phyloP scores from a whole-genome alignment of 2,329 filamentous ascomycete genomes.

The Cladosporium sphaerospermum region DNA sequence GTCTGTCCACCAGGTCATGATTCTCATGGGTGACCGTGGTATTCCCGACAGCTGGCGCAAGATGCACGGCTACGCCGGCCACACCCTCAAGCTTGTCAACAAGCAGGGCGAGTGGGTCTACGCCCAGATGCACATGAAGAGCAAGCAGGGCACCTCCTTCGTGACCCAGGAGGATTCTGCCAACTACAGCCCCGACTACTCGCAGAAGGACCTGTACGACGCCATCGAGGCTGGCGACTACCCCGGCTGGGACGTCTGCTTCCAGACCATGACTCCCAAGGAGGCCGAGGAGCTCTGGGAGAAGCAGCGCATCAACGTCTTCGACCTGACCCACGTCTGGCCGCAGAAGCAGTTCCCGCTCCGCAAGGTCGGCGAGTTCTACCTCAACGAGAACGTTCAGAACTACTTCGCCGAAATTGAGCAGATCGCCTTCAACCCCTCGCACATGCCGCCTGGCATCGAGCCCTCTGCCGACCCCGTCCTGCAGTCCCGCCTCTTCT shows the following conservation, averaged over 20 bases:
- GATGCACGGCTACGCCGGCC: slow-evolving; percentile 51
- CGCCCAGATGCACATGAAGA: slow-evolving; percentile 48
- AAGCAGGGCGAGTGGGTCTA: slow-evolving; percentile 50
- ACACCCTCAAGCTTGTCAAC: slow-evolving; percentile 50
- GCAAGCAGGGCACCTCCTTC: slow-evolving; percentile 47
- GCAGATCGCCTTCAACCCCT: slow-evolving; percentile 63
- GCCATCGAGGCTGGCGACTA: slow-evolving; percentile 49
- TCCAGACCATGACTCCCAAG: slow-evolving; percentile 49
- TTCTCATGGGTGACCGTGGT: slow-evolving; percentile 50
- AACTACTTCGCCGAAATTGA: slow-evolving; percentile 64
- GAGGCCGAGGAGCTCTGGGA: slow-evolving; percentile 48
- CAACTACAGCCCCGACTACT: slow-evolving; percentile 47
- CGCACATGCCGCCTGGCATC: slow-evolving; percentile 60
- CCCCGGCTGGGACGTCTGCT: slow-evolving; percentile 46
- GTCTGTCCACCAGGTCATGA: slow-evolving; percentile 48
- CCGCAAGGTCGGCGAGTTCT: slow-evolving; percentile 48
- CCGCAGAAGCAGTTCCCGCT: slow-evolving; percentile 48
- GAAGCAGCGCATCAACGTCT: slow-evolving; percentile 49
- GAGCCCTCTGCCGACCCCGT: slow-evolving; percentile 66
- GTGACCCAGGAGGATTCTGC: slow-evolving; percentile 47
- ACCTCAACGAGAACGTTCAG: slow-evolving; percentile 49
- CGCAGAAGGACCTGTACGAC: slow-evolving; percentile 48
- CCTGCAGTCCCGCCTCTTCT: slow-evolving; percentile 63
- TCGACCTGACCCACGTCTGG: slow-evolving; percentile 51
- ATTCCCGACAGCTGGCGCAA: slow-evolving; percentile 50